Base-by-base conservation (phyloP, 176 grass and related monocot species). In the Typha latifolia region DNA sequence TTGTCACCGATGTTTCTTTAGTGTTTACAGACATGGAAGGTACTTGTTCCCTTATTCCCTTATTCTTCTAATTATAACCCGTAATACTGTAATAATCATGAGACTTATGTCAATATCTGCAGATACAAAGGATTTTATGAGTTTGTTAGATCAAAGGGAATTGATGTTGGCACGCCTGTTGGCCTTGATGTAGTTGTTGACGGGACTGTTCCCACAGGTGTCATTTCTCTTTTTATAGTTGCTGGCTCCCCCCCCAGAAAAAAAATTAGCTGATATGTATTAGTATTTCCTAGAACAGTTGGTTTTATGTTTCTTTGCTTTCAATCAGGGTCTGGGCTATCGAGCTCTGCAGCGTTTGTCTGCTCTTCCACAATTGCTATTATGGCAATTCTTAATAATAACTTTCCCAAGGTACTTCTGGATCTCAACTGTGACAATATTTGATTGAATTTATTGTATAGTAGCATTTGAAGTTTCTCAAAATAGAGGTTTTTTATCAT, bases 271-370 rank as follows among this genome's bases (percentile, higher is more conserved):
- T 61, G 26, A 21, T 74, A 1, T 50, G 0, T 14, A 12, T 24
- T 1, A 71, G 3, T 61, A 52, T 59, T 49, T 56, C 64, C 43
- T 62, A 12, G 3, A 13, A 49, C 49, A 2, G 14, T 29, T 21
- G 49, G 48, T 14, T n/a, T 27, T 72, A 15, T 32, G 26, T 37
- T 21, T 49, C 59, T 1, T 66, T 78, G 10, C 21, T 79, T 12
- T 75, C 74, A 48, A 72, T 23, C 57, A 97, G 94, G 94, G 2
- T 97, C 94, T 68, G 94, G 94, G 67, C 34, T 97, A 47, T 97
- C 94, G 70, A 97, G 94, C 67, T 97, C 94, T 22, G 85, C 94
- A 32, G 94, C 88, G n/a, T 86, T 97, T 80, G 94, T 97, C n/a
- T 97, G 94, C 76, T 97, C 94, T 50, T 80, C 94, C 49, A 90